These are phyloP conservation scores for Penstemon davidsonii DNA, from an alignment of 257 asterid species.

Conservation along the genomic window DNA sequence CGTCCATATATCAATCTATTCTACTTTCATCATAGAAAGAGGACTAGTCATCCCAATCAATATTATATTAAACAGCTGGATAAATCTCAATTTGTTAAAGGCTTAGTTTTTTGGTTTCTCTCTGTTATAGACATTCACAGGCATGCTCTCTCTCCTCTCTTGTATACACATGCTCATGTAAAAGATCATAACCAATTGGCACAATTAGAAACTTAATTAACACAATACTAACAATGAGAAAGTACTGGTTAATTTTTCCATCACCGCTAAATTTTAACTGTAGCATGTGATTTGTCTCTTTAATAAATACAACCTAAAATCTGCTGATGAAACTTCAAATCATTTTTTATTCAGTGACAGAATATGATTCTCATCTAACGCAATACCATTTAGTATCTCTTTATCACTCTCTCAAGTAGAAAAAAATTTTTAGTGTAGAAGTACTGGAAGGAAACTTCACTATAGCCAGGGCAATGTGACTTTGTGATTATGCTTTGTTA, in stretches of 20 bases:
- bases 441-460: constrained; percentile 1
- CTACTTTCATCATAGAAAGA: too few relatives aligned
- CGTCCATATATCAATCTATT: too few relatives aligned
- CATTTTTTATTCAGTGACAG: background rate
- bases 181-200: too few relatives aligned
- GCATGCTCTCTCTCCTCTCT: constrained; percentile 6
- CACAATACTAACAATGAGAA: background rate
- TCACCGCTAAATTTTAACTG: constrained; percentile 5
- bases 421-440: background rate
- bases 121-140: too few relatives aligned
- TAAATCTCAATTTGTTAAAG: constrained; percentile 14
- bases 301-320: background rate
- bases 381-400: background rate
- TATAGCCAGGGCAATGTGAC: background rate
- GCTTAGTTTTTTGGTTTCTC: background rate
- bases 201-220: background rate
- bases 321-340: background rate
- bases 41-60: too few relatives aligned
- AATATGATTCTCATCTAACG: background rate
- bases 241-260: background rate
- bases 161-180: background rate
- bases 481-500: background rate
- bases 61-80: background rate
- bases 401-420: constrained; percentile 14
- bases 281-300: background rate